Conservation (phyloP, 805 yeast genomes). For the Barnettozyma populi region DNA sequence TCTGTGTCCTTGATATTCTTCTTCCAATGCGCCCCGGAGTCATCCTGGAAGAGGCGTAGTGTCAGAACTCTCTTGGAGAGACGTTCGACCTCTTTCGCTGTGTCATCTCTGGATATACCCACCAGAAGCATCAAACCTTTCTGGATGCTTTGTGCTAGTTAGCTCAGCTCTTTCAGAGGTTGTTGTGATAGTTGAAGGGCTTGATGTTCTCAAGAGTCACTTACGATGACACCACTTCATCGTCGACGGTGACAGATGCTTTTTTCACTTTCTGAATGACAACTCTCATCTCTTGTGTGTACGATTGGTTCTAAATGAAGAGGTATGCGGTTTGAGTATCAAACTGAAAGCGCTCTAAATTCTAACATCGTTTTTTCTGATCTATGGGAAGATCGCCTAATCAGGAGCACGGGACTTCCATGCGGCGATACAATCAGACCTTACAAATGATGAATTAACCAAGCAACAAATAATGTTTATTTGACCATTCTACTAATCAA, state of each 20-base stretch:
- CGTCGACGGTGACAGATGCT: conserved; percentile 86
- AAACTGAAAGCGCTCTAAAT: no score
- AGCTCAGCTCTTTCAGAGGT: not conserved
- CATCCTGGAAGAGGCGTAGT: conserved; percentile 69
- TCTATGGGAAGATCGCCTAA: no score
- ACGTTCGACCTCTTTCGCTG: conserved; percentile 64
- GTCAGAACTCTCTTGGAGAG: conserved; percentile 61
- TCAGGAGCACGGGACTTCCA: no score
- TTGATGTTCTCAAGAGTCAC: conserved; percentile 1
- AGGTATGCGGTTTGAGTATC: no score
- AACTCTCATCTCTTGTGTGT: conserved; percentile 55
- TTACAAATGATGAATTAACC: not conserved
- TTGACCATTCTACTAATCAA: conserved; percentile 34
- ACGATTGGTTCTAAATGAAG: no score
- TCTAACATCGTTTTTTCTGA: not conserved
- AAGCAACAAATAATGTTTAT: conserved; percentile 4
- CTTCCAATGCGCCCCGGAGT: conserved; percentile 74
- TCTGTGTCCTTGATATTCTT: conserved; percentile 51
- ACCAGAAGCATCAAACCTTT: conserved; percentile 77
- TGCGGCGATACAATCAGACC: no score
- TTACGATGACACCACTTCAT: conserved; percentile 58
- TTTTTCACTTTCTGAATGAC: conserved; percentile 85
- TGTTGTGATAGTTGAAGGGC: not conserved
- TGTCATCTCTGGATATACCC: conserved; percentile 78
- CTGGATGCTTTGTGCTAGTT: conserved; percentile 38